phyloP scores from a whole-genome alignment of 345 rosid genomes.

The Nephelium lappaceum region DNA sequence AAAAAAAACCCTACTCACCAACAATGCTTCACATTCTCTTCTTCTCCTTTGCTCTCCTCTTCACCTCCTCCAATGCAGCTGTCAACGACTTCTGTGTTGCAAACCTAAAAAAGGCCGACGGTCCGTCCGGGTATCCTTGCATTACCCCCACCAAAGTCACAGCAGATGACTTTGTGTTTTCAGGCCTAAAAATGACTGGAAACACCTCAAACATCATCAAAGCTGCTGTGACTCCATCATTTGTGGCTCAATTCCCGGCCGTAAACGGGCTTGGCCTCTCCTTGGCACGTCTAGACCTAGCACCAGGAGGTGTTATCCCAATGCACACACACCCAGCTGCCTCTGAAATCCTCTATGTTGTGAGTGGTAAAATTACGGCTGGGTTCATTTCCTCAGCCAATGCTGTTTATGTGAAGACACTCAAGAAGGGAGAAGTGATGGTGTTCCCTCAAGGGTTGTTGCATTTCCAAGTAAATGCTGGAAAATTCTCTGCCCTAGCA shows the following conservation, averaged over 20 bases:
- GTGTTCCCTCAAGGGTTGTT: slow-evolving; percentile 81
- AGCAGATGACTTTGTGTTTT: slow-evolving; percentile 56
- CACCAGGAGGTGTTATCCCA: slow-evolving; percentile 76
- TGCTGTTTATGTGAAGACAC: slow-evolving; percentile 49
- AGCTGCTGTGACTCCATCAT: slow-evolving; percentile 76
- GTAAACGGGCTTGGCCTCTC: slow-evolving; percentile 82
- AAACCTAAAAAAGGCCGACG: slow-evolving; percentile 45
- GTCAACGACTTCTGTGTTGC: slow-evolving; percentile 89
- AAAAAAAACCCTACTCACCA: slow-evolving; percentile 2
- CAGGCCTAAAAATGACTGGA: slow-evolving; percentile 55
- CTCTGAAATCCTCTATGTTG: slow-evolving; percentile 58
- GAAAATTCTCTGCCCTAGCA: slow-evolving; percentile 36
- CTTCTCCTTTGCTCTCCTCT: slow-evolving; percentile 51
- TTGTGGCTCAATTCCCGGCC: slow-evolving; percentile 68
- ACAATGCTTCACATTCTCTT: slow-evolving; percentile 59
- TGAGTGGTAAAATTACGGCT: slow-evolving; percentile 54
- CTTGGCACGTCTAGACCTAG: slow-evolving; percentile 69
- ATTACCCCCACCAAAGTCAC: slow-evolving; percentile 49
- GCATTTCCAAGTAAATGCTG: slow-evolving; percentile 66
- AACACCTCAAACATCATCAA: slow-evolving; percentile 74
- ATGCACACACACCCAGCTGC: slow-evolving; percentile 88
- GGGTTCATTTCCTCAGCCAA: slow-evolving; percentile 72
- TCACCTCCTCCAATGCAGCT: slow-evolving; percentile 39
- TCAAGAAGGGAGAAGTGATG: slow-evolving; percentile 67
- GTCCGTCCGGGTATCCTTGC: slow-evolving; percentile 70